Base-by-base conservation (phyloP, 2,329 filamentous ascomycete genomes). In the Cladosporium sp. region DNA sequence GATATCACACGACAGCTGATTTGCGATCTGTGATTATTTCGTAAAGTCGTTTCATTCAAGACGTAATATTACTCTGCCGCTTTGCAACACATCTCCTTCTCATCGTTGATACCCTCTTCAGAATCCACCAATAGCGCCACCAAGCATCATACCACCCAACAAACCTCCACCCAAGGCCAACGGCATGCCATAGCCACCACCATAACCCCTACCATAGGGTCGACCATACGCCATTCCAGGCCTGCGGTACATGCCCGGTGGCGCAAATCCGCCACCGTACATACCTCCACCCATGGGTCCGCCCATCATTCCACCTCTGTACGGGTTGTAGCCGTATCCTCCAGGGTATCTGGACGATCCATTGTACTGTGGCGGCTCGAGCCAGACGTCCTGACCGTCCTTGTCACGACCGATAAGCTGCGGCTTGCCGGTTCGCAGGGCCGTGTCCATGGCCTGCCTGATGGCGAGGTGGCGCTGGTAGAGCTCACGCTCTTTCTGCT, bases 321-420 rank as follows among this genome's bases (percentile, higher is more conserved):
- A 72, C 5, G 71, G 71, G 49, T 70, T 72, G 67, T 79, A 78
- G n/a, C 60, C 60, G 8, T 60, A 65, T 6, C 57, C 57, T 32
- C 64, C 64, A 14, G 57, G 64, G 18, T 65, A 62, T 13, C 69
- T 66, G 23, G 64, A 67, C 8, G 69, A 72, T 7, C 69, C 68
- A 67, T 70, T 67, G 0, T 77, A 79, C 28, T 76, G 75, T 2
- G 85, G 85, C 10, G 86, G 85, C 70, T 86, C 83, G 36, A 88
- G 80, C 73, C 85, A 89, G n/a, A 88, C 77, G 63, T 87, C 83
- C 46, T 79, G 78, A 1, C 85, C 84, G 34, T 85, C 75, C 13
- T 72, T 71, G 71, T 88, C 85, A 67, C 82, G 83, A 43, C 85
- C 83, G 0, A 88, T 69, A 14, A 83, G 78, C 67, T 87, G 85